Percentiles rank a stretch among this genome's conserved stretches.
Evolutionary conservation across 176 grass and related monocot species (phyloP).

Genomic region (Aegilops umbellulata): DNA sequence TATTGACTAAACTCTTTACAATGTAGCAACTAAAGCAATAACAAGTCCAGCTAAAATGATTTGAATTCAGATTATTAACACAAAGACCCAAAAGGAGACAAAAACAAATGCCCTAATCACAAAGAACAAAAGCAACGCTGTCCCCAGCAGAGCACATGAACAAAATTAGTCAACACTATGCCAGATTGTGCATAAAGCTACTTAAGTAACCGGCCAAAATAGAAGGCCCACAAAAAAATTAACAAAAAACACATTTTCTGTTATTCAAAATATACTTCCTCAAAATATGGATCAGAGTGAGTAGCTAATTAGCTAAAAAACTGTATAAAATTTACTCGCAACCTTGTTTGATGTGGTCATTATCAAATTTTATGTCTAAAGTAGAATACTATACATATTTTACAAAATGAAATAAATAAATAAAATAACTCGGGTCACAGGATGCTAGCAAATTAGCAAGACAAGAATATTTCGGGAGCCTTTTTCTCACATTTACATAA

Average conservation of each 20-base stretch:
- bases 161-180: neutral
- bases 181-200: neutral
- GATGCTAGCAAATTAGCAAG: conserved; percentile 2
- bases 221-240: neutral
- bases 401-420: neutral
- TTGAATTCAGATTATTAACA: neutral
- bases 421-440: neutral
- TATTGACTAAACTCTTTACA: neutral
- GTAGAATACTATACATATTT: neutral
- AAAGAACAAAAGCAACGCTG: neutral
- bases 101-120: neutral
- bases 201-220: neutral
- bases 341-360: too few species aligned
- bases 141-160: neutral
- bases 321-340: neutral
- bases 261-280: neutral
- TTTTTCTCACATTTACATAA: neutral
- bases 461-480: neutral
- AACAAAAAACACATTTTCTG: neutral
- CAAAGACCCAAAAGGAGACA: neutral
- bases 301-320: neutral
- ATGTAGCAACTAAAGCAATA: neutral
- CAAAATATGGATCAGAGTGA: too few species aligned
- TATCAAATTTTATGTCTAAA: neutral
- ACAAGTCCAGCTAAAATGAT: neutral